Evolutionary conservation across 2,329 filamentous ascomycete species (phyloP).

Genomic region (Fusarium tupiense): DNA sequence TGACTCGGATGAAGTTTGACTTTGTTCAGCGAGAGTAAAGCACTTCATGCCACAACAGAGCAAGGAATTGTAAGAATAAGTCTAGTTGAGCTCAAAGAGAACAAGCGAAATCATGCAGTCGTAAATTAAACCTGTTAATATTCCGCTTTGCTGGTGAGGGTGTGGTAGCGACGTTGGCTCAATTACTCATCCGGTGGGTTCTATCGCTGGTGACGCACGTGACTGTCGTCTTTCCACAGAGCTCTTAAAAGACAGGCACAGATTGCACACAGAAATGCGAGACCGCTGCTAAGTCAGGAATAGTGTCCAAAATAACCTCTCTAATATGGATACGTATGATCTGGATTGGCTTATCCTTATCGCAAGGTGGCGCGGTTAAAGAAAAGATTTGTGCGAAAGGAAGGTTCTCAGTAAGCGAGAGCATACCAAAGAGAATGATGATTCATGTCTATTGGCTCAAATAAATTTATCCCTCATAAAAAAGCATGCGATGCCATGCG

Average conservation of each 20-base stretch:
- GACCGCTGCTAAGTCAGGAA: background rate
- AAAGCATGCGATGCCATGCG: background rate
- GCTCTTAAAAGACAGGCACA: background rate
- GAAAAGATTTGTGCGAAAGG: background rate
- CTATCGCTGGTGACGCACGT: background rate
- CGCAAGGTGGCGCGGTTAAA: background rate
- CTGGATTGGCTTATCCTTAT: too few species aligned
- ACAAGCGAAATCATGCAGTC: background rate
- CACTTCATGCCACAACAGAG: background rate
- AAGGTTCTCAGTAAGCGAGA: background rate
- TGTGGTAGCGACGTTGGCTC: background rate
- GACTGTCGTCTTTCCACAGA: background rate
- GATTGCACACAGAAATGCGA: background rate
- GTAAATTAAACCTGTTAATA: background rate
- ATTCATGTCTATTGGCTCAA: background rate
- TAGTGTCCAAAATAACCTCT: fast-evolving
- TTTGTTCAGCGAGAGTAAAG: too few species aligned
- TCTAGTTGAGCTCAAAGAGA: fast-evolving
- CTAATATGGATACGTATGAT: fast-evolving
- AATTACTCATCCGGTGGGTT: background rate
- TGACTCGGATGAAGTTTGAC: background rate
- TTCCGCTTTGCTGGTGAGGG: background rate
- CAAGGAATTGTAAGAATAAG: fast-evolving
- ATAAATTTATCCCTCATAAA: too few species aligned
- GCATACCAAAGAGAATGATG: too few species aligned